Conservation (phyloP, 106 monocot species). For the Phalaenopsis equestris region DNA sequence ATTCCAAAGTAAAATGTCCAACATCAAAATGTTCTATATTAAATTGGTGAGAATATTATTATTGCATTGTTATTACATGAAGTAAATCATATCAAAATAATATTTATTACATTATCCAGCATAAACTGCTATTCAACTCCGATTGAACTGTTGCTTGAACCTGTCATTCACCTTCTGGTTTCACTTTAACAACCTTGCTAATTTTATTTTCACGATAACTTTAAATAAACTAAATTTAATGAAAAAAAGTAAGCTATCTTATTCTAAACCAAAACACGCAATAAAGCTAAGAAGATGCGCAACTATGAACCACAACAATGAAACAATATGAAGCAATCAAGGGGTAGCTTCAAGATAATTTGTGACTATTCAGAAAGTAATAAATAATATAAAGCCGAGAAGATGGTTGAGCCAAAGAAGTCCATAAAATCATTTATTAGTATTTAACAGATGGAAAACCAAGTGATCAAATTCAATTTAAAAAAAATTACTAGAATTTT, state of each 20-base stretch:
- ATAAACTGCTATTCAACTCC: too few species aligned
- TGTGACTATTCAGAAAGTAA: neutral
- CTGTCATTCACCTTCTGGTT: too few species aligned
- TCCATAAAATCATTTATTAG: too few species aligned
- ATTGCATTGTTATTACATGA: too few species aligned
- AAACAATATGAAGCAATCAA: neutral
- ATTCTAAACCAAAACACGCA: neutral
- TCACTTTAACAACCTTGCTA: neutral
- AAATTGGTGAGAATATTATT: too few species aligned
- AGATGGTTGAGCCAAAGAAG: neutral
- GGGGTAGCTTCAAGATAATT: neutral
- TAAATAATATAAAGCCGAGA: neutral
- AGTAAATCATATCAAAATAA: too few species aligned
- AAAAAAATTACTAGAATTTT: neutral
- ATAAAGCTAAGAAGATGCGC: neutral
- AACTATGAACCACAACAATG: neutral
- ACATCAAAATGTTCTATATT: too few species aligned
- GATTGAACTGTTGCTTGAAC: too few species aligned
- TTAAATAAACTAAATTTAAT: neutral
- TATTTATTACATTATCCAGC: too few species aligned
- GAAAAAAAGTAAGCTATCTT: neutral
- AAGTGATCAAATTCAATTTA: neutral
- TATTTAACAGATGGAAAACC: neutral
- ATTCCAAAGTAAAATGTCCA: too few species aligned
- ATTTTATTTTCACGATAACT: neutral